Evolutionary conservation across 2,329 filamentous ascomycete genomes (phyloP).

Genomic region (Dryadomyces quercivorus): DNA sequence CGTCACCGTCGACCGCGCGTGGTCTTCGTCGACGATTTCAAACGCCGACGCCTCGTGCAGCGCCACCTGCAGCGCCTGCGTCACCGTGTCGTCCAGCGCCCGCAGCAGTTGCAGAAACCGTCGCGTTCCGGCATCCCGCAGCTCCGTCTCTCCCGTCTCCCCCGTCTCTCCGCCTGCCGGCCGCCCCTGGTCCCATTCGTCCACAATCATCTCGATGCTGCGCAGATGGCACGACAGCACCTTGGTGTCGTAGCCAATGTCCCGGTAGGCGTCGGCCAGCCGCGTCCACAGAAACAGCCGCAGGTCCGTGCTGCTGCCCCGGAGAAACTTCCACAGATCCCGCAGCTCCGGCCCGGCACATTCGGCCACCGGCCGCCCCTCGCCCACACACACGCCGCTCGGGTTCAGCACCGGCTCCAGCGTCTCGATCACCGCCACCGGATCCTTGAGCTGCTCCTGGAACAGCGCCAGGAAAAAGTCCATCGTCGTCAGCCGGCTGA

Average conservation of each 20-base stretch:
- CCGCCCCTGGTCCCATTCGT: conserved; percentile 43
- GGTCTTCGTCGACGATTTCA: conserved; percentile 72
- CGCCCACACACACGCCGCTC: conserved; percentile 33
- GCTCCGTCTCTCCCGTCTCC: conserved; percentile 42
- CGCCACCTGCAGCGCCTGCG: conserved; percentile 56
- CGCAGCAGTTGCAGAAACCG: conserved; percentile 66
- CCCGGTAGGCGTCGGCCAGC: conserved; percentile 77
- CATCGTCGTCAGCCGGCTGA: conserved; percentile 86
- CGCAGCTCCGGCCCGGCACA: conserved; percentile 46
- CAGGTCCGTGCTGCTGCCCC: conserved; percentile 68
- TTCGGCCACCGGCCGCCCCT: conserved; percentile 31
- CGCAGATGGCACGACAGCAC: conserved; percentile 78
- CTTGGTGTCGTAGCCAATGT: conserved; percentile 77
- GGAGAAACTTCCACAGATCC: conserved; percentile 77
- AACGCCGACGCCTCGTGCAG: conserved; percentile 59
- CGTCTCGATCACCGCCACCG: conserved; percentile 76
- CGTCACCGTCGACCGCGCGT: conserved; percentile 60
- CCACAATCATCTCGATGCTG: conserved; percentile 72
- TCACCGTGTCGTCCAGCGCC: conserved; percentile 64
- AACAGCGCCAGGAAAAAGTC: conserved; percentile 92
- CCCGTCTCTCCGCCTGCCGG: conserved; percentile 33
- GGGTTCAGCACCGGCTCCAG: conserved; percentile 86
- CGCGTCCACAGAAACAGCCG: conserved; percentile 82
- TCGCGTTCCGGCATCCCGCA: conserved; percentile 18
- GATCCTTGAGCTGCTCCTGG: conserved; percentile 67